Percentiles rank a stretch among this genome's conserved stretches.
Evolutionary conservation across 352 stramenopile species (phyloP).

Genomic region (Salisapilia sapeloensis): DNA sequence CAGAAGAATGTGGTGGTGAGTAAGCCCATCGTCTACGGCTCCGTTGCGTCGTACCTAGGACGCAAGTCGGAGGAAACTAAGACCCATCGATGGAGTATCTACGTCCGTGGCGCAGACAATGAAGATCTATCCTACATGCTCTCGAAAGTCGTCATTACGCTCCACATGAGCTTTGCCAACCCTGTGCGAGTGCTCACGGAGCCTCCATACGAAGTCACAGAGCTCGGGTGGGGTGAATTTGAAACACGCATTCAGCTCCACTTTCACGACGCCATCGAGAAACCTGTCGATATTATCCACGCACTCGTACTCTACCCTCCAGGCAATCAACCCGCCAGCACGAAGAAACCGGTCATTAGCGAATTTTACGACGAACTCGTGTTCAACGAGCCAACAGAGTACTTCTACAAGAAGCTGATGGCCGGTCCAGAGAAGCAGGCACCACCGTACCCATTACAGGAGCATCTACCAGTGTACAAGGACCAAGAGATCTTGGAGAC

Average conservation of each 20-base stretch:
- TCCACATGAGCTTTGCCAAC: conserved; percentile 93
- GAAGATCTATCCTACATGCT: conserved; percentile 92
- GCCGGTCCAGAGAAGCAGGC: conserved; percentile 46
- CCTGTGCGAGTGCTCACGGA: conserved; percentile 87
- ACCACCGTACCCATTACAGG: conserved; percentile 47
- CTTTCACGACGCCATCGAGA: conserved; percentile 90
- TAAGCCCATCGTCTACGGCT: conserved; percentile 92
- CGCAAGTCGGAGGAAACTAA: conserved; percentile 88
- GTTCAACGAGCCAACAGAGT: conserved; percentile 93
- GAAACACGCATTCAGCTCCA: conserved; percentile 92
- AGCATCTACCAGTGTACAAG: conserved; percentile 77
- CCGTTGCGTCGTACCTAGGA: conserved; percentile 85
- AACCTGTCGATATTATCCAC: conserved; percentile 83
- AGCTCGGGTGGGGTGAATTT: conserved; percentile 96
- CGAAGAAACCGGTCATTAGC: conserved; percentile 87
- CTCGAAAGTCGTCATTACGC: conserved; percentile 93
- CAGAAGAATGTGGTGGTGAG: conserved; percentile 74
- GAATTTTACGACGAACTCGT: conserved; percentile 97
- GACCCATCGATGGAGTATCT: conserved; percentile 92
- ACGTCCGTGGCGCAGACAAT: conserved; percentile 83
- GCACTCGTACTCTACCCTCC: conserved; percentile 75
- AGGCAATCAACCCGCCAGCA: conserved; percentile 73
- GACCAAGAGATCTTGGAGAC: conserved; percentile 80
- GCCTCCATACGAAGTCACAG: conserved; percentile 92
- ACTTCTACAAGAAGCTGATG: conserved; percentile 88